These are phyloP conservation scores for Mycosphaerelloides madeirae DNA, from an alignment of 2,329 filamentous ascomycete species.

Conservation along the genomic window DNA sequence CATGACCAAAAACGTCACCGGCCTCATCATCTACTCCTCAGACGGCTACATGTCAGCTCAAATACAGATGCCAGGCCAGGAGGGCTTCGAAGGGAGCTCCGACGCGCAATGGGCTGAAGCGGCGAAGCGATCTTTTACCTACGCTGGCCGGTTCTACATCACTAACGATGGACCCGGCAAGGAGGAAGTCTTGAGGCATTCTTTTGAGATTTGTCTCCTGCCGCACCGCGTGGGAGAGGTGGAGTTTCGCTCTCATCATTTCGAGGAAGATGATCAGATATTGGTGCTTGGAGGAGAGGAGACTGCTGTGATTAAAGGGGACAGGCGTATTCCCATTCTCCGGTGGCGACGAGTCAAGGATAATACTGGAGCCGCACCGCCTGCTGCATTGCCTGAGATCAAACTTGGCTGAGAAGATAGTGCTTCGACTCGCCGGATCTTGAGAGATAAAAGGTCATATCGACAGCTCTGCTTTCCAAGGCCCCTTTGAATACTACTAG, in stretches of 20 bases:
- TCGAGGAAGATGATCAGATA: conserved; percentile 33
- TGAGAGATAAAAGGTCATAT: no score
- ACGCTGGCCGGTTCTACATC: conserved; percentile 34
- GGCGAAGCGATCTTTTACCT: conserved; percentile 32
- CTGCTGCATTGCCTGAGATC: neutral
- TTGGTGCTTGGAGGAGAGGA: conserved; percentile 33
- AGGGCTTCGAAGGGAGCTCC: conserved; percentile 1
- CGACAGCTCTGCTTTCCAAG: no score
- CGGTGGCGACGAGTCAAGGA: conserved; percentile 8
- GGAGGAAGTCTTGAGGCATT: conserved; percentile 31
- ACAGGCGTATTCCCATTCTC: conserved; percentile 6
- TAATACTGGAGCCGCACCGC: conserved; percentile 4
- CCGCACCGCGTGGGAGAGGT: conserved; percentile 33
- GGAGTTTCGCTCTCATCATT: conserved; percentile 30
- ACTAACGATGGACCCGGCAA: conserved; percentile 27
- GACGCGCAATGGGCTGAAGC: conserved; percentile 35
- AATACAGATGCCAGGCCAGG: conserved; percentile 29
- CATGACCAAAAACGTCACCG: conserved; percentile 28
- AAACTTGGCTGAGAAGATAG: conserved; percentile 1
- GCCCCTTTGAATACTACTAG: no score
- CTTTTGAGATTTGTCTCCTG: conserved; percentile 33
- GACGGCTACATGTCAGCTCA: conserved; percentile 34
- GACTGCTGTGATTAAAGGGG: conserved; percentile 32
- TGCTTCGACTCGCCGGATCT: neutral
- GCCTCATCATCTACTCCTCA: conserved; percentile 32